phyloP scores from a whole-genome alignment of 768 basidiomycete genomes.

The Mycena alexandri region DNA sequence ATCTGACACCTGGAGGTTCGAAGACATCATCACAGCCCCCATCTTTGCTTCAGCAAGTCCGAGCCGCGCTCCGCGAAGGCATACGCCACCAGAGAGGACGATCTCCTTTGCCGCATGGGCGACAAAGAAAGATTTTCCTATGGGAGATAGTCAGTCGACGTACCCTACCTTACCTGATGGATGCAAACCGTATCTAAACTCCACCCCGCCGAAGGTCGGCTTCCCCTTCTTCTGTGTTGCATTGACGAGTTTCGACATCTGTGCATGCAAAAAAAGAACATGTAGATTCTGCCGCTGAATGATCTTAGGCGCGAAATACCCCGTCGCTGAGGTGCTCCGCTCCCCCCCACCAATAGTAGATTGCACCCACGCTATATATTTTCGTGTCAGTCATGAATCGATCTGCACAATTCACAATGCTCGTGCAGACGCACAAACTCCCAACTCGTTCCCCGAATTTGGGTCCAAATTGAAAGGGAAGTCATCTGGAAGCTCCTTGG shows the following conservation, averaged over 20 bases:
- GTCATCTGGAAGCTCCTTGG: too few relatives aligned
- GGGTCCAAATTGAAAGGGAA: conserved; percentile 41
- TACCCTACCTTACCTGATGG: conserved; percentile 8
- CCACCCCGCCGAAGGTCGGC: conserved; percentile 33
- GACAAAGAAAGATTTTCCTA: conserved; percentile 21
- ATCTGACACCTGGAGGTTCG: too few relatives aligned
- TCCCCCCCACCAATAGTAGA: conserved; percentile 40
- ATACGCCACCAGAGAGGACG: conserved; percentile 49
- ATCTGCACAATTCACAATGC: neutral
- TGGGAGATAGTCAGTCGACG: conserved; percentile 7
- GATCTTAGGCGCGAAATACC: conserved; percentile 43
- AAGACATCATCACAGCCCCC: too few relatives aligned
- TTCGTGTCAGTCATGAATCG: conserved; percentile 2
- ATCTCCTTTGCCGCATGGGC: conserved; percentile 45
- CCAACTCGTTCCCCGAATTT: conserved; percentile 45
- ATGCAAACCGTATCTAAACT: conserved; percentile 32
- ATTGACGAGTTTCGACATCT: conserved; percentile 36
- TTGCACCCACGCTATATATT: conserved; percentile 44
- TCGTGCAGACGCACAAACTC: conserved; percentile 37
- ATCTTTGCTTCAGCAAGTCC: too few relatives aligned
- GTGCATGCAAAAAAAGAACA: conserved; percentile 42
- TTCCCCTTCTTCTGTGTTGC: conserved; percentile 2
- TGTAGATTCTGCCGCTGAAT: conserved; percentile 44
- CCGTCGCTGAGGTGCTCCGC: conserved; percentile 45
- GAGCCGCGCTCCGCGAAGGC: too few relatives aligned